Base-by-base conservation (phyloP, 768 basidiomycete genomes). In the Terana coerulea region DNA sequence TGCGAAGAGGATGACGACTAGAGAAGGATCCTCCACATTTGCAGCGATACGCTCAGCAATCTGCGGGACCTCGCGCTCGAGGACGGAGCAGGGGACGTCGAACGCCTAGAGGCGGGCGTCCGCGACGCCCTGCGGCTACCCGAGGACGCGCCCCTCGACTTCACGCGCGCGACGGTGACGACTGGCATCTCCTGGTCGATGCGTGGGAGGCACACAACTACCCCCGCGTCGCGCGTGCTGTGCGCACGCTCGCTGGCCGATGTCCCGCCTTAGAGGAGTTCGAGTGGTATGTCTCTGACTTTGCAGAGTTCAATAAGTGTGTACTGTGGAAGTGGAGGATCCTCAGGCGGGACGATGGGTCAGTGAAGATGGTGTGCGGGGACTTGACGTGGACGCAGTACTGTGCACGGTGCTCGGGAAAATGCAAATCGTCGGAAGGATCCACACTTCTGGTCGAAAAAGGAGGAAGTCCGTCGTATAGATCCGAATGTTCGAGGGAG, bases 201-300 rank as follows among this genome's bases (percentile, higher is more conserved):
- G 41, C 50, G 17, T 51, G 50, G 50, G 41, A 51, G 34, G 30
- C 50, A 24, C 26, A 29, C 30, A 43, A 51, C 42, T 41, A 45
- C 21, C 41, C 50, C 3, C 14, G 14, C 3, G 50, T 51, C 3
- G 42, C 50, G 30, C 34, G 30, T n/a, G 43, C 24, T 5, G 41
- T 51, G 50, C 50, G 50, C 12, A 4, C 2, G 3, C 21, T 51
- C 2, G 42, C 40, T 5, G 26, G 42, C 28, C 6, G 28, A 14
- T 25, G 39, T 12, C 40, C 30, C 10, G 29, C 50, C n/a, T 34
- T 51, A 26, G 50, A 51, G 33, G 24, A 51, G 24, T 43, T 34
- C 50, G 50, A 51, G 4, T 51, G 50, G 50, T 50, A 42, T 22
- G 42, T 43, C 42, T 15, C 17, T 5, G 42, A 26, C 12, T 5